phyloP scores from a whole-genome alignment of 2,329 filamentous ascomycete genomes.

The Ascosphaera apis region DNA sequence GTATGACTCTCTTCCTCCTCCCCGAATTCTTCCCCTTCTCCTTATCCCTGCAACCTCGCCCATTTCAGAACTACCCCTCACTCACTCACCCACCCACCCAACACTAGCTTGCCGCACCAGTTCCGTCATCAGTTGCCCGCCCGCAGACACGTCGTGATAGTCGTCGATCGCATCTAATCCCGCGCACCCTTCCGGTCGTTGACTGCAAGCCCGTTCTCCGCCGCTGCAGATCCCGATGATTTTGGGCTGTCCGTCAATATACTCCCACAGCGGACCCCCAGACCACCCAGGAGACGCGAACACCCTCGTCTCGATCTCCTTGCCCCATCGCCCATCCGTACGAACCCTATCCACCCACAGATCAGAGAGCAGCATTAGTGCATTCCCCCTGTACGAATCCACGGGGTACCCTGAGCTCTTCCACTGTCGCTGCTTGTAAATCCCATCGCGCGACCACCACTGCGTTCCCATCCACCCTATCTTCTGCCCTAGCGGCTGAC shows the following conservation, averaged over 20 bases:
- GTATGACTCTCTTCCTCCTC: background rate
- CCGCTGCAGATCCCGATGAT: constrained; percentile 9
- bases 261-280: constrained; percentile 8
- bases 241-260: constrained; percentile 7
- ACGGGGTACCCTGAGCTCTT: constrained; percentile 8
- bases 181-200: constrained; percentile 6
- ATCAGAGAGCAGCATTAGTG: constrained; percentile 8
- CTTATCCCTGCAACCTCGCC: background rate
- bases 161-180: constrained; percentile 5
- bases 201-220: constrained; percentile 7
- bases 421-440: constrained; percentile 6
- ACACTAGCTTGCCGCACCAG: constrained; percentile 4
- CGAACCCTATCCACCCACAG: constrained; percentile 8
- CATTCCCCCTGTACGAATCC: constrained; percentile 6
- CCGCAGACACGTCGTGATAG: constrained; percentile 9
- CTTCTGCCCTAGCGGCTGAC: constrained; percentile 7
- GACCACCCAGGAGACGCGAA: constrained; percentile 9
- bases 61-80: too few species aligned
- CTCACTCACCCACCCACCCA: too few species aligned
- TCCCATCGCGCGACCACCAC: constrained; percentile 6
- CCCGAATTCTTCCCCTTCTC: background rate
- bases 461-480: constrained; percentile 9
- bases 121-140: constrained; percentile 8
- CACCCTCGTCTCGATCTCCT: constrained; percentile 7
- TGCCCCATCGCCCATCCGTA: constrained; percentile 6